Percentiles rank a stretch among this genome's conserved stretches.
Evolutionary conservation across 768 basidiomycete genomes (phyloP).

Genomic region (Collybiopsis confluens): DNA sequence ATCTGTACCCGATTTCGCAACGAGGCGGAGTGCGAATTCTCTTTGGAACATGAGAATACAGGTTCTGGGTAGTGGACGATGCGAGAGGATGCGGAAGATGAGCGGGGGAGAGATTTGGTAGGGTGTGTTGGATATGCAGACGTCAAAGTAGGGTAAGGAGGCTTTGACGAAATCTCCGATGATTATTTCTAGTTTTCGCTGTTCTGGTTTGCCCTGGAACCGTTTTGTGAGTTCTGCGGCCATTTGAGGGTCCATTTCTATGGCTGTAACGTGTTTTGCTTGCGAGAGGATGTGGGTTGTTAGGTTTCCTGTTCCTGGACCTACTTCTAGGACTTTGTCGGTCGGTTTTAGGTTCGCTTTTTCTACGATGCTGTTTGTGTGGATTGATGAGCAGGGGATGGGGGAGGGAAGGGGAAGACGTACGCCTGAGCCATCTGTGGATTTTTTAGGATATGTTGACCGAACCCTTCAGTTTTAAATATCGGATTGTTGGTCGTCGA

Average conservation of each 20-base stretch:
- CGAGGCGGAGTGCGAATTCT: constrained; percentile 92
- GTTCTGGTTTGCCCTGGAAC: constrained; percentile 96
- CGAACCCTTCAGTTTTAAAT: constrained; percentile 93
- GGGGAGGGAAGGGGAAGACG: constrained; percentile 20
- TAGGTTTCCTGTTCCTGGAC: constrained; percentile 95
- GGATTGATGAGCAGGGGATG: constrained; percentile 1
- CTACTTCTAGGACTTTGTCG: constrained; percentile 95
- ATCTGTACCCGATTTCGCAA: constrained; percentile 76
- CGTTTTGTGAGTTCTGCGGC: constrained; percentile 96
- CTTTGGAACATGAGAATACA: constrained; percentile 99
- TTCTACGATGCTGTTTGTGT: constrained; percentile 51
- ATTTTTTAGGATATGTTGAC: constrained; percentile 97
- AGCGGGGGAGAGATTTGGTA: constrained; percentile 99
- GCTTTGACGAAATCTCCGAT: constrained; percentile 98
- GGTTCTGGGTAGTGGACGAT: constrained; percentile 88
- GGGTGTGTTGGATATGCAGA: constrained; percentile 98
- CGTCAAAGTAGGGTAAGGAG: constrained; percentile 97
- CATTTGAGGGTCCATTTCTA: constrained; percentile 99
- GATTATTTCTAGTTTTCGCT: constrained; percentile 90
- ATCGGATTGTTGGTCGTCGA: constrained; percentile 74
- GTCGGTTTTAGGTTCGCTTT: constrained; percentile 88
- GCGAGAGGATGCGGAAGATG: constrained; percentile 94
- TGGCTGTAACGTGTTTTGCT: constrained; percentile 87
- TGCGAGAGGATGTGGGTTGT: constrained; percentile 92
- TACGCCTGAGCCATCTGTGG: constrained; percentile 88